A percentile compares a stretch with the other conserved stretches of the same genome.
Conservation (phyloP, 202 grass and related monocot genomes). For the Elaeis oleifera region DNA sequence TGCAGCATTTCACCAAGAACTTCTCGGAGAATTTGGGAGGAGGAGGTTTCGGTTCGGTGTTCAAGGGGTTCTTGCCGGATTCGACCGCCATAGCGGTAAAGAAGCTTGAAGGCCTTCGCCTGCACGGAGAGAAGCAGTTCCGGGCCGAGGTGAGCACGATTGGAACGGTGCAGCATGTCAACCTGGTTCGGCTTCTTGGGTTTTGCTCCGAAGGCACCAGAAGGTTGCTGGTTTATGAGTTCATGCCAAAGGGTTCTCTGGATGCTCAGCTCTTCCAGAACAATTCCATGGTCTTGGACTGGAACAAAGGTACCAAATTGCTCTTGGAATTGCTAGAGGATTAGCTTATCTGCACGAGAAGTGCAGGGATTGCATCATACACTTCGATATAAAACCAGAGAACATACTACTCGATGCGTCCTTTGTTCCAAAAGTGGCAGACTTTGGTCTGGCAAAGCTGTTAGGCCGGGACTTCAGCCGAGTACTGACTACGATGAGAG, state of each 20-base stretch:
- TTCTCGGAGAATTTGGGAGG: conserved; percentile 50
- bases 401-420: conserved; percentile 64
- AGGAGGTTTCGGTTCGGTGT: conserved; percentile 61
- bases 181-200: conserved; percentile 53
- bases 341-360: conserved; percentile 4
- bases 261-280: conserved; percentile 43
- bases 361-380: conserved; percentile 21
- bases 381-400: conserved; percentile 72
- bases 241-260: conserved; percentile 56
- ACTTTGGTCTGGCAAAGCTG: conserved; percentile 88
- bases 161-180: conserved; percentile 58
- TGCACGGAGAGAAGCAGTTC: conserved; percentile 63
- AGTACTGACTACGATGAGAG: conserved; percentile 11
- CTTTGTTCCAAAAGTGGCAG: conserved; percentile 56
- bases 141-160: conserved; percentile 66
- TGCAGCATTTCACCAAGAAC: conserved; percentile 55
- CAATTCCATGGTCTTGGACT: too few relatives aligned
- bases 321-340: conserved; percentile 55
- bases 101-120: conserved; percentile 46
- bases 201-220: conserved; percentile 52
- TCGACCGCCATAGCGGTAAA: conserved; percentile 58
- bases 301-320: conserved; percentile 45
- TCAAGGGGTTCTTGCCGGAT: conserved; percentile 42
- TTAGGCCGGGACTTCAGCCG: conserved; percentile 84
- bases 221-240: conserved; percentile 61